Conservation (phyloP, 1,284 basidiomycete genomes). For the Phaffia rhodozyma region DNA sequence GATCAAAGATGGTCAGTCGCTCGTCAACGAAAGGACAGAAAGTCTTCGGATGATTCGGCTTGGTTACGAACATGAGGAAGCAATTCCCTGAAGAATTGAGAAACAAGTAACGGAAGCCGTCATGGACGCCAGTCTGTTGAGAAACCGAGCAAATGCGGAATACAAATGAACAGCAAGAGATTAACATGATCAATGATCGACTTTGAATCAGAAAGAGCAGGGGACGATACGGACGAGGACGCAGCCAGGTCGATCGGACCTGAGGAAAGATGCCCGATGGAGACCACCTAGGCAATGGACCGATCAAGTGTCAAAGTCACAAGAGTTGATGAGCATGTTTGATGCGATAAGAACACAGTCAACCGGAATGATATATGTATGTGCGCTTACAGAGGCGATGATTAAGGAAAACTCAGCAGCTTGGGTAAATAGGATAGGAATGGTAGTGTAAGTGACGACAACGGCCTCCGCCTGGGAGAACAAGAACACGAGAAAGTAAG, state of each 20-base stretch:
- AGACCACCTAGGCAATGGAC: constrained; percentile 44
- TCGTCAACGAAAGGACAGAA: not conserved
- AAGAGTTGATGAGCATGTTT: too few relatives aligned
- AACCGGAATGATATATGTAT: too few relatives aligned
- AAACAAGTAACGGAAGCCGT: constrained; percentile 60
- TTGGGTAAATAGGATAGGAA: constrained; percentile 35
- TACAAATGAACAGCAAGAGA: constrained; percentile 20
- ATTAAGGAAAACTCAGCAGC: constrained; percentile 36
- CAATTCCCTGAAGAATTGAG: constrained; percentile 72
- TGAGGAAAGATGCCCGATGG: constrained; percentile 72
- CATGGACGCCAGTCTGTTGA: constrained; percentile 56
- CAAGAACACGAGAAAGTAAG: not conserved
- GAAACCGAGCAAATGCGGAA: constrained; percentile 3
- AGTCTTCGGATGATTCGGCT: not conserved
- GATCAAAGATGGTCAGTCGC: constrained; percentile 1
- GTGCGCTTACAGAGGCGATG: constrained; percentile 27
- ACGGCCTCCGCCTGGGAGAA: not conserved
- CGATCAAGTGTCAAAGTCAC: not conserved
- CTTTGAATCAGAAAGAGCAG: not conserved
- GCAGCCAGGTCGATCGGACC: constrained; percentile 60
- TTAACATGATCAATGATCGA: not conserved
- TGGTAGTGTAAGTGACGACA: constrained; percentile 27
- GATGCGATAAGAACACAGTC: not conserved
- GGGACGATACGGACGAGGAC: constrained; percentile 40
- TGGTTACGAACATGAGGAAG: constrained; percentile 45